These are phyloP conservation scores for Lasiosphaeria ovina DNA, from an alignment of 495 filamentous ascomycete species.

Conservation along the genomic window DNA sequence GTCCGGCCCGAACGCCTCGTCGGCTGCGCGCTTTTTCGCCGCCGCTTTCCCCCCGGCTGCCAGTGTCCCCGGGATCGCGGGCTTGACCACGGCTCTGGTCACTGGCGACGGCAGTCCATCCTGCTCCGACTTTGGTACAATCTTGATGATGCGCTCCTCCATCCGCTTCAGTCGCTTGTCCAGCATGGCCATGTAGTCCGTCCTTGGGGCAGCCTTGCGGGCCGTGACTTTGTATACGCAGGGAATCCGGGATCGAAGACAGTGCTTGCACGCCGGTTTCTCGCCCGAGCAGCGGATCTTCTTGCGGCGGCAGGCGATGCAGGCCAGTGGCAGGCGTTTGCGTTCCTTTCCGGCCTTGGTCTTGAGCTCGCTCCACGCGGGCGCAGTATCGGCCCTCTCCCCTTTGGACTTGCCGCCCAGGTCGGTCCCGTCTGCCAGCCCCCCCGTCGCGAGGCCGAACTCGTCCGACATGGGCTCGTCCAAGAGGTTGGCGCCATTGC, in stretches of 20 bases:
- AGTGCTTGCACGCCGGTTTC: constrained; percentile 97
- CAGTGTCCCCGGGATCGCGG: constrained; percentile 65
- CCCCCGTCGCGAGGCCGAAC: constrained; percentile 47
- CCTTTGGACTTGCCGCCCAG: constrained; percentile 51
- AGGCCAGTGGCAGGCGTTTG: constrained; percentile 88
- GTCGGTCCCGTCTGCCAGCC: constrained; percentile 48
- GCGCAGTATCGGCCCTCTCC: constrained; percentile 58
- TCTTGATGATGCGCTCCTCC: constrained; percentile 97
- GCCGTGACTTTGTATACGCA: constrained; percentile 99
- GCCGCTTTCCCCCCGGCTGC: constrained; percentile 39
- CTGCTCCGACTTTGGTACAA: constrained; percentile 82
- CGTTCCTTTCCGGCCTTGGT: constrained; percentile 98
- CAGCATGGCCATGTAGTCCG: constrained; percentile 99
- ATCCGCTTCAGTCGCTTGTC: constrained; percentile 91
- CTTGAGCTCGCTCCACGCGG: constrained; percentile 93
- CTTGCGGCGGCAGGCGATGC: constrained; percentile 93
- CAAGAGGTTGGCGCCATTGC: constrained; percentile 43
- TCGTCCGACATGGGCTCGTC: constrained; percentile 53
- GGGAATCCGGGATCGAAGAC: constrained; percentile 85
- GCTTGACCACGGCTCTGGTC: constrained; percentile 76
- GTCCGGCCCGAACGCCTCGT: constrained; percentile 83
- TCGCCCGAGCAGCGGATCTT: constrained; percentile 98
- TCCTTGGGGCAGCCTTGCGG: constrained; percentile 90
- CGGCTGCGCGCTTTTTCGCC: constrained; percentile 79
- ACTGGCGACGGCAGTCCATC: constrained; percentile 51